These are phyloP conservation scores for Debaryomyces castellii DNA, from an alignment of 805 yeast genomes.

Conservation along the genomic window DNA sequence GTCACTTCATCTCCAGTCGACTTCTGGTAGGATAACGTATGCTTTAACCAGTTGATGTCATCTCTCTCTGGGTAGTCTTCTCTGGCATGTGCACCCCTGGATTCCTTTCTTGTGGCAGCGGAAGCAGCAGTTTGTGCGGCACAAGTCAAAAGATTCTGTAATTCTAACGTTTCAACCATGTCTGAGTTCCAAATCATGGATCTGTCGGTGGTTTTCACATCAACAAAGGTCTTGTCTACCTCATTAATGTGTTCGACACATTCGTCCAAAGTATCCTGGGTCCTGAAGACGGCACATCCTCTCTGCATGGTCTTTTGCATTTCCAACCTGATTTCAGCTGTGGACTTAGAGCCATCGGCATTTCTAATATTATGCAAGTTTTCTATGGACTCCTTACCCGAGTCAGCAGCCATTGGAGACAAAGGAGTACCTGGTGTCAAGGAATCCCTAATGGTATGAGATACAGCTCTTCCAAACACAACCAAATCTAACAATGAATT, in stretches of 20 bases:
- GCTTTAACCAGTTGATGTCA: slow-evolving; percentile 97
- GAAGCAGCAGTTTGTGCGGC: slow-evolving; percentile 93
- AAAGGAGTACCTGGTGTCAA: slow-evolving; percentile 88
- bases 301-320: slow-evolving; percentile 97
- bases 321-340: slow-evolving; percentile 83
- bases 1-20: slow-evolving; percentile 66
- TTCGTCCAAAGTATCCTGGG: slow-evolving; percentile 83
- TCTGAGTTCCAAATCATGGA: slow-evolving; percentile 99
- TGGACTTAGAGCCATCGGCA: slow-evolving; percentile 76
- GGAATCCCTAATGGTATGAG: slow-evolving; percentile 83
- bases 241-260: slow-evolving; percentile 79
- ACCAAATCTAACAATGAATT: slow-evolving; percentile 94
- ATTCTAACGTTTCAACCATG: slow-evolving; percentile 90
- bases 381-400: slow-evolving; percentile 87
- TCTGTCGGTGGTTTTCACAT: slow-evolving; percentile 87
- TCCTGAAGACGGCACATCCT: slow-evolving; percentile 96
- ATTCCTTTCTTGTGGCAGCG: slow-evolving; percentile 94
- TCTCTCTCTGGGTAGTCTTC: slow-evolving; percentile 97
- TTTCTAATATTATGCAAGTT: slow-evolving; percentile 86
- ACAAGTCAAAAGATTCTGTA: slow-evolving; percentile 94
- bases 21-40: slow-evolving; percentile 88
- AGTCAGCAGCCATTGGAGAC: slow-evolving; percentile 75
- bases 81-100: slow-evolving; percentile 99
- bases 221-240: slow-evolving; percentile 70
- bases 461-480: slow-evolving; percentile 97